phyloP scores from a whole-genome alignment of 202 grass and related monocot genomes.

The Carex sylvatica region DNA sequence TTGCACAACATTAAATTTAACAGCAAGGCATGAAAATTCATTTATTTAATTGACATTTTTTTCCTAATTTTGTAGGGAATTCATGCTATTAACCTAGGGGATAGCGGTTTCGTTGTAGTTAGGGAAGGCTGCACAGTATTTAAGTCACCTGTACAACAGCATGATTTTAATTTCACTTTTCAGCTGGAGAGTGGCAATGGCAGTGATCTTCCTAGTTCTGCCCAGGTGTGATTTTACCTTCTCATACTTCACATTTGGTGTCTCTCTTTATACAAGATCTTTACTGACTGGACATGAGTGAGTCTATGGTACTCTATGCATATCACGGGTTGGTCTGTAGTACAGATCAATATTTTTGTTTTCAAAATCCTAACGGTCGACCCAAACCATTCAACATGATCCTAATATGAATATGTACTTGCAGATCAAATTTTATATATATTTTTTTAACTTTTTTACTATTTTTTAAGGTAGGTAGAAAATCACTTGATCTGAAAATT shows the following conservation, averaged over 20 bases:
- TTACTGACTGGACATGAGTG: neutral
- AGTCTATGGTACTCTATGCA: no score
- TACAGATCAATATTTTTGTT: no score
- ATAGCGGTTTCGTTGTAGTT: conserved; percentile 74
- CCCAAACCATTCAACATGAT: no score
- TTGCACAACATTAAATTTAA: neutral
- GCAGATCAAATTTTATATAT: no score
- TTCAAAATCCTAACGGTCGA: no score
- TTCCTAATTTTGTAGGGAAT: conserved; percentile 45
- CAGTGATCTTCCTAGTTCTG: conserved; percentile 87
- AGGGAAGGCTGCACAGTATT: conserved; percentile 73
- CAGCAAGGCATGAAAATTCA: neutral
- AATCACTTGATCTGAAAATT: no score
- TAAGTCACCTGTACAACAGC: conserved; percentile 71
- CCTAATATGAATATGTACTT: no score
- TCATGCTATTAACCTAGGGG: conserved; percentile 75
- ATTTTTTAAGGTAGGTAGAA: no score
- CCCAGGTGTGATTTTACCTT: conserved; percentile 51
- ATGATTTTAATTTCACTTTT: conserved; percentile 95
- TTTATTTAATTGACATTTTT: neutral
- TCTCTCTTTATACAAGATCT: neutral
- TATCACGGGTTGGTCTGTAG: no score
- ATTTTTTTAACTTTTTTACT: no score
- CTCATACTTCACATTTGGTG: neutral
- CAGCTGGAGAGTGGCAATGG: conserved; percentile 87